Evolutionary conservation across 441 rosid species (phyloP), one percentile per base, ranked within the genome.

Genomic region (Pelargonium australe): DNA sequence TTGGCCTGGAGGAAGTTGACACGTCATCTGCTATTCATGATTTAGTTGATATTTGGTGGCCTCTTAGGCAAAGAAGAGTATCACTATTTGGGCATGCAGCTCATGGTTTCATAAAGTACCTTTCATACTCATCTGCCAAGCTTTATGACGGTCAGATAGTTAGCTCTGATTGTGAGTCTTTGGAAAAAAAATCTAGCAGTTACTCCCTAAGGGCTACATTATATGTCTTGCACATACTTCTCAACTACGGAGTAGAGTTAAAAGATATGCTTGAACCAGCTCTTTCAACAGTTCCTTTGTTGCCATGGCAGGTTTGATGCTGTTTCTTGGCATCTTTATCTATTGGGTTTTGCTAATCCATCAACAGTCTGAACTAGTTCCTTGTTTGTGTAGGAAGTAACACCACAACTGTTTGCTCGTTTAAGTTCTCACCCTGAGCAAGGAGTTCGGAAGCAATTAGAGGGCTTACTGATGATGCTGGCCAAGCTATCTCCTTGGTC

Each of bases 401-500:
- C 90, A 25, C 96, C 99, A 63, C 99, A 95, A 66, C 83, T 95
- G 78, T 91, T 91, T 86, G 96, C 97, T 78, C 95, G 95, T 65
- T 78, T 95, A 80, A 90, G 96, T 80, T 91, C 97, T 75, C 99
- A 95, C 78, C 99, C 97, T 9, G 90, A 87, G 79, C 90, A 85
- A 80, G 88, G 84, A 28, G 92, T 95, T 44, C 89, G 97, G 64
- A 91, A 87, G 82, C 96, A 91, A 81, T 71, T 95, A 72, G 92
- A 88, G 79, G 87, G 92, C 80, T 79, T 95, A 68, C 75, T 95
- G 79, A 82, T 92, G 81, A 83, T 85, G 95, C 76, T 95, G 80
- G 96, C 97, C 67, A 91, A 90, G 80, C 85, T 74, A 74, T 95
- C 89, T 70, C 99, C 99, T 65, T 89, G 95, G 89, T 90, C 97